Base-by-base conservation (phyloP, 176 grass and related monocot genomes). In the Eragrostis nindensis region DNA sequence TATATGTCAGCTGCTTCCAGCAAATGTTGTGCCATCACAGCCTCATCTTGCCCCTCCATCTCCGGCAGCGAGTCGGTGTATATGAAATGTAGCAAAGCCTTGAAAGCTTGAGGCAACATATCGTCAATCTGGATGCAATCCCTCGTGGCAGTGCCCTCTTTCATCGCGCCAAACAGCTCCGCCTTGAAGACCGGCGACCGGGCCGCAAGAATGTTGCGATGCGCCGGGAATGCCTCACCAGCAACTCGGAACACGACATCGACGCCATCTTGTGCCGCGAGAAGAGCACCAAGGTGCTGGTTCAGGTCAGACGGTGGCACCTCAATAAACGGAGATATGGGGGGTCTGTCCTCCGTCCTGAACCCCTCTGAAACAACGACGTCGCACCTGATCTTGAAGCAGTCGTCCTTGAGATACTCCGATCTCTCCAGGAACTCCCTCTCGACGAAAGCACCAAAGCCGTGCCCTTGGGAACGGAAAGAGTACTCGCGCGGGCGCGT, bases 221-320 rank as follows among this genome's bases (percentile, higher is more conserved):
- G 32, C 32, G 32, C 32, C 32, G 2, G 4, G 32, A 36, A 36
- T 36, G 32, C 4, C 32, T 36, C 32, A 4, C 32, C 32, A 36
- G 32, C 32, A 36, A 36, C 32, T 4, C 4, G 32, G 32, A 36
- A 36, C 32, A 36, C 4, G 38, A 83, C 84, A 57, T 86, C 79
- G 6, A 74, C 62, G n/a, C 77, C 77, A 26, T 79, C 56, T 63
- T 71, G 16, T 56, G 39, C 41, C 30, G 11, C 19, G 7, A 81
- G 63, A 36, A 86, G 70, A 19, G 77, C 59, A 2, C 42, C 49
- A 24, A 90, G 71, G 50, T 90, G 82, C 42, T 47, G 57, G 30
- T 62, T 26, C 61, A 82, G 75, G 48, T 81, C 43, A 21, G 73
- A 8, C 10, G 82, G 82, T 27, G 72, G 43, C 3, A 73, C 60